Evolutionary conservation across 768 basidiomycete species (phyloP), one percentile per base, ranked within the genome.

Genomic region (Vishniacozyma victoriae): DNA sequence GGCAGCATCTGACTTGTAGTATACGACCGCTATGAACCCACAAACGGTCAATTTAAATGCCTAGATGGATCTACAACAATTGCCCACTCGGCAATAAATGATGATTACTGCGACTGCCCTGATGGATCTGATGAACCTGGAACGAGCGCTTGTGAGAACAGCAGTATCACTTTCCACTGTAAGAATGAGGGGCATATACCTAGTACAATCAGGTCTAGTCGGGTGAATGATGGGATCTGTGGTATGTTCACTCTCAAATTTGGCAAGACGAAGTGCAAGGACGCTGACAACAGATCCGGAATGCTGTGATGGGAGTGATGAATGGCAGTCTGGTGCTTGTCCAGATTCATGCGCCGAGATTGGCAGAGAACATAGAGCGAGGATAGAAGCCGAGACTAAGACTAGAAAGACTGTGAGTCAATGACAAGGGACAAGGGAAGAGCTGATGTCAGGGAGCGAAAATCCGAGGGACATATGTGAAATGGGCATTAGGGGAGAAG

Each of bases 51-150:
- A 14, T 93, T 89, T 86, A 78, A 74, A 54, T 95, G 90, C 73
- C 73, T 93, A 51, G 84, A 91, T 60, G 85, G 83, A 18, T 83
- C 81, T 0, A 83, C 82, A 62, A 77, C 80, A 53, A 87, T 96
- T 55, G 74, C 83, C 2, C 89, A 83, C 82, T 72, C 75, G 26
- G 82, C 85, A 16, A 82, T 95, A 20, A 95, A 96, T 69, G 88
- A 96, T 65, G 90, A 96, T 72, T 89, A 83, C 62, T 96, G 91
- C 65, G 91, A 96, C 74, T 96, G 91, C 66, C 76, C 77, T 24
- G 91, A 95, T 64, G 90, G 90, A n/a, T 90, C 86, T 55, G 91
- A 96, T 57, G 91, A 96, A 69, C 91, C 91, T 70, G 91, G 91
- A 84, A 92, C 90, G 19, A 80, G 85, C 48, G 90, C 91, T 24